A percentile compares a stretch with the other conserved stretches of the same genome.
Evolutionary conservation across 352 stramenopile genomes (phyloP).

Genomic region (Globisporangium paroecandrum): DNA sequence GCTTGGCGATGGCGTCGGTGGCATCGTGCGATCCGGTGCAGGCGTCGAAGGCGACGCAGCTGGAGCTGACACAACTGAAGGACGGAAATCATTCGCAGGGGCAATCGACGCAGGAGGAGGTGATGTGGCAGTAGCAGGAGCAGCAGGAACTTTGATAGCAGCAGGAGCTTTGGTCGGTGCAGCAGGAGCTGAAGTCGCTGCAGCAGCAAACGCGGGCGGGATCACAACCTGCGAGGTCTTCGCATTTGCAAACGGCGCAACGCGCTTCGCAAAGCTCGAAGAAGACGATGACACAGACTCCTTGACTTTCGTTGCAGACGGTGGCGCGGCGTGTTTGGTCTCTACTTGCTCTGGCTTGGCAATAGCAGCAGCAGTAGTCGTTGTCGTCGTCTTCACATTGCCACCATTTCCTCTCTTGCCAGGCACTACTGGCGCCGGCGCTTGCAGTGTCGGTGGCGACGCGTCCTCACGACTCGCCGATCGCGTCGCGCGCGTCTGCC

Average conservation of each 20-base stretch:
- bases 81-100: conserved; percentile 5
- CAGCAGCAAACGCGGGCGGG: neutral
- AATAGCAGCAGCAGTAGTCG: neutral
- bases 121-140: neutral
- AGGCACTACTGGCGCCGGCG: neutral
- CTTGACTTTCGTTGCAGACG: conserved; percentile 6
- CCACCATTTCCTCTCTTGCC: conserved; percentile 7
- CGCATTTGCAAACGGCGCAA: conserved; percentile 12
- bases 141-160: neutral
- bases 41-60: conserved; percentile 30
- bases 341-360: neutral
- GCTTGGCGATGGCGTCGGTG: conserved; percentile 21
- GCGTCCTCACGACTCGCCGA: conserved; percentile 22
- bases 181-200: neutral
- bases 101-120: neutral
- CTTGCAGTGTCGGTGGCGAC: neutral
- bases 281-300: neutral
- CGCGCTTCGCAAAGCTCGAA: conserved; percentile 19
- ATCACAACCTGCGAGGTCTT: conserved; percentile 1
- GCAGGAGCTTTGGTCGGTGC: neutral
- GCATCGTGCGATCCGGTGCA: conserved; percentile 30
- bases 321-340: neutral
- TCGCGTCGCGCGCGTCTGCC: conserved; percentile 51
- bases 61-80: conserved; percentile 12
- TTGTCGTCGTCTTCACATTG: neutral